Conservation (phyloP, 495 filamentous ascomycete genomes). For the Xylaria telfairii region DNA sequence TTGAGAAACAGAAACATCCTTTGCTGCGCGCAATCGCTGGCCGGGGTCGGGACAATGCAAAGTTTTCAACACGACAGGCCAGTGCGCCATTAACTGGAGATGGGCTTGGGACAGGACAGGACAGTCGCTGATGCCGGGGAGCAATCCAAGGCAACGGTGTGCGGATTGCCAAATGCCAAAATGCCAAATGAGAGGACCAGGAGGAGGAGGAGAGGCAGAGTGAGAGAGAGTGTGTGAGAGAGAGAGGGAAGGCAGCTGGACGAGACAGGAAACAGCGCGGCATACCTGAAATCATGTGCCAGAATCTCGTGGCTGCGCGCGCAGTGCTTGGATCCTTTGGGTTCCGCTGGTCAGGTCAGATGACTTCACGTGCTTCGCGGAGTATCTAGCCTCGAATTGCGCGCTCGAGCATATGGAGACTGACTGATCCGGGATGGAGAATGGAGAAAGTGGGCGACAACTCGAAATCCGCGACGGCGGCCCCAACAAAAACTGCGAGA, state of each 20-base stretch:
- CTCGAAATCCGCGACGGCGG: conserved; percentile 24
- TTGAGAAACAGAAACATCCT: conserved; percentile 17
- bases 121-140: neutral
- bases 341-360: conserved; percentile 38
- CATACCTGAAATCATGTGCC: conserved; percentile 43
- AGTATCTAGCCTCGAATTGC: conserved; percentile 41
- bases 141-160: conserved; percentile 19
- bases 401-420: conserved; percentile 29
- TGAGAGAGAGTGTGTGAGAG: neutral
- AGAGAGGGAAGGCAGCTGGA: neutral
- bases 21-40: conserved; percentile 21
- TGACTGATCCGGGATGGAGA: too few species aligned
- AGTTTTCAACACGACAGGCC: neutral
- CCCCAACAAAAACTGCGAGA: conserved; percentile 26
- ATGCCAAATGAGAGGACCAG: too few species aligned
- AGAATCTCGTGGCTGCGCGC: conserved; percentile 36
- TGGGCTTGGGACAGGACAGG: neutral
- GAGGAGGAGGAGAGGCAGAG: neutral
- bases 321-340: conserved; percentile 38
- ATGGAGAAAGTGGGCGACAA: conserved; percentile 17
- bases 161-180: conserved; percentile 10
- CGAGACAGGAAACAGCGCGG: conserved; percentile 24
- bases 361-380: conserved; percentile 46
- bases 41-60: neutral
- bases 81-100: neutral